These are phyloP conservation scores for Nakaseomyces nivariensis DNA, from an alignment of 1,139 yeast genomes.

Conservation along the genomic window DNA sequence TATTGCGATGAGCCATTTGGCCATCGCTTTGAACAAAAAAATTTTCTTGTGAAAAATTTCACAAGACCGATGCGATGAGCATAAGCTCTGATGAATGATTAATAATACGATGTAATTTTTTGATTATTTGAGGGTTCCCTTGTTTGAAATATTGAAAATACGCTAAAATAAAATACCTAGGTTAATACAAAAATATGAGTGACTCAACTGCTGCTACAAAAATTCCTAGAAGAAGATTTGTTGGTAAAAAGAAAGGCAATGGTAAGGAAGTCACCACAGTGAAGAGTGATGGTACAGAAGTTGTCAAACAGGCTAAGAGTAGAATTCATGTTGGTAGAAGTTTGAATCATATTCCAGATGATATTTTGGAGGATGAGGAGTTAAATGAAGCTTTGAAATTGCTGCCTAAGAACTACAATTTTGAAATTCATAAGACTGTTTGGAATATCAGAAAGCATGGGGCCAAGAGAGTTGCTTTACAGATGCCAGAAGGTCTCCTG, in stretches of 20 bases:
- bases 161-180: too few relatives aligned
- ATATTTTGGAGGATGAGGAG: slow-evolving; percentile 67
- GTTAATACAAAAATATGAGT: background rate
- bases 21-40: background rate
- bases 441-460: slow-evolving; percentile 75
- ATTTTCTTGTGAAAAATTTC: background rate
- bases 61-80: background rate
- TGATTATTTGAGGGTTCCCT: too few relatives aligned
- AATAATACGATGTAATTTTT: background rate
- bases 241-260: slow-evolving; percentile 29
- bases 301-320: slow-evolving; percentile 27
- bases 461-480: slow-evolving; percentile 79
- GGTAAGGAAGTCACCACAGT: slow-evolving; percentile 6
- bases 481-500: slow-evolving; percentile 94
- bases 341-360: slow-evolving; percentile 84
- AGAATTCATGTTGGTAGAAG: slow-evolving; percentile 40
- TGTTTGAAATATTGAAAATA: too few relatives aligned
- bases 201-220: background rate
- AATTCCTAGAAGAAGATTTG: slow-evolving; percentile 35
- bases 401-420: slow-evolving; percentile 84
- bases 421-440: slow-evolving; percentile 89
- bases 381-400: slow-evolving; percentile 71
- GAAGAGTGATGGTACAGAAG: slow-evolving; percentile 14
- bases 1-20: background rate
- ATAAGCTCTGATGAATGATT: background rate